These are phyloP conservation scores for Monosporascus sp. DNA, from an alignment of 2,329 filamentous ascomycete species.

Conservation along the genomic window DNA sequence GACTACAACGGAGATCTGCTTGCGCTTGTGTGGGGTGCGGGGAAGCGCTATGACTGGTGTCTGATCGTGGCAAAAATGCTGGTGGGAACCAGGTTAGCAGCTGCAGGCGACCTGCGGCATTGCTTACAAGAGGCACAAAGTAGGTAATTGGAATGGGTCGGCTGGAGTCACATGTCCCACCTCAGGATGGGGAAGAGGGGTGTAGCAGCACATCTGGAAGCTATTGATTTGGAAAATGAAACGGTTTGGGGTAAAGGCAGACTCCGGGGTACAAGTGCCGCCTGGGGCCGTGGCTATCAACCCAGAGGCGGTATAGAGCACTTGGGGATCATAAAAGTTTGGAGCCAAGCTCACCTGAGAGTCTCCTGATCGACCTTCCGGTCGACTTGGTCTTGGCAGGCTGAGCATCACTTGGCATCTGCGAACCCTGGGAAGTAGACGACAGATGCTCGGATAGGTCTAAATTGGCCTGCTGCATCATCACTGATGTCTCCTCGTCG, in stretches of 20 bases:
- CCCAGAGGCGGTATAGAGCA: too few relatives aligned
- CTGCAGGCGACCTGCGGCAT: conserved; percentile 1
- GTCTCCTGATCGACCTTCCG: not conserved
- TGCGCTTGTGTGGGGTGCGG: conserved; percentile 23
- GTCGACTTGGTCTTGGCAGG: not conserved
- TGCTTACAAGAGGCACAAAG: not conserved
- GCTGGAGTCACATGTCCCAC: not conserved
- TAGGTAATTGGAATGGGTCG: not conserved
- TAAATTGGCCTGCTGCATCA: not conserved
- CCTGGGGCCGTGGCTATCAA: not conserved
- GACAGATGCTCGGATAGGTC: not conserved
- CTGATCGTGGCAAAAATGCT: not conserved
- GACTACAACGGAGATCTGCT: conserved; percentile 2
- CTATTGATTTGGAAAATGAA: too few relatives aligned
- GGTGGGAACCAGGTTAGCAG: conserved; percentile 1
- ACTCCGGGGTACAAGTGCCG: not conserved
- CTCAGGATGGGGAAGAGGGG: not conserved
- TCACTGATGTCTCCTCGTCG: not conserved
- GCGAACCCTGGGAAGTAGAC: not conserved
- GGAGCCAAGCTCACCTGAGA: not conserved
- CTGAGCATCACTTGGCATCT: not conserved
- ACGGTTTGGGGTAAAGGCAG: too few relatives aligned
- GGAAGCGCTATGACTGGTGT: conserved; percentile 22
- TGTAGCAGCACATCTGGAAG: not conserved
- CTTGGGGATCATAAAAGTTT: too few relatives aligned